Evolutionary conservation across 163 green algal genomes (phyloP).

Genomic region (Volvox carteri): DNA sequence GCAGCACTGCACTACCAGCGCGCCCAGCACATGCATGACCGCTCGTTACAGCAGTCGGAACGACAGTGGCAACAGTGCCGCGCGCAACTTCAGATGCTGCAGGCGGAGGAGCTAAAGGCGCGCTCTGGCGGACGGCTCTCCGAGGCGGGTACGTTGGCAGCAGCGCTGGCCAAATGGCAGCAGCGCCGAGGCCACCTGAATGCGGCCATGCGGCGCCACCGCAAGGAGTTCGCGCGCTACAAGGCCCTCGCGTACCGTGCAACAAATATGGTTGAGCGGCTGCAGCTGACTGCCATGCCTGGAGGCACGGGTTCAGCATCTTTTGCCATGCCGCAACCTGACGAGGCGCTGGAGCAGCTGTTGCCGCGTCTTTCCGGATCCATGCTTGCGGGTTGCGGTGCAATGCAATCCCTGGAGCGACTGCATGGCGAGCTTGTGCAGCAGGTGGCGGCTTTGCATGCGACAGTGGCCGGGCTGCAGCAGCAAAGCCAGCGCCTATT

Average conservation of each 20-base stretch:
- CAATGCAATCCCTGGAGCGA: slow-evolving; percentile 6
- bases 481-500: slow-evolving; percentile 39
- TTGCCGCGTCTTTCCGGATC: slow-evolving; percentile 19
- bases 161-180: background rate
- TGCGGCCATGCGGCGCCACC: background rate
- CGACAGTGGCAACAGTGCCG: slow-evolving; percentile 25
- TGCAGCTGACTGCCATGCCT: background rate
- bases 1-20: slow-evolving; percentile 45
- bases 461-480: background rate
- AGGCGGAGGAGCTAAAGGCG: slow-evolving; percentile 31
- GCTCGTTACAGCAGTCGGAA: background rate
- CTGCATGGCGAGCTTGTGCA: slow-evolving; percentile 33
- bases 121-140: background rate
- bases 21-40: slow-evolving; percentile 32
- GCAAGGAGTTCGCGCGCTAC: background rate
- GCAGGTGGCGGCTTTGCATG: slow-evolving; percentile 13
- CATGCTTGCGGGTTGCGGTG: background rate
- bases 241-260: background rate
- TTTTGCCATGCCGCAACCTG: background rate
- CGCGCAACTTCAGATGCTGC: slow-evolving; percentile 43
- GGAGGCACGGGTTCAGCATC: background rate
- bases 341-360: background rate
- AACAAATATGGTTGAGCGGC: slow-evolving; percentile 20
- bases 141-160: background rate
- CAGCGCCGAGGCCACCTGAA: slow-evolving; percentile 1